Evolutionary conservation across 164 flowering plant species (phyloP).

Genomic region (Magnolia sinica): DNA sequence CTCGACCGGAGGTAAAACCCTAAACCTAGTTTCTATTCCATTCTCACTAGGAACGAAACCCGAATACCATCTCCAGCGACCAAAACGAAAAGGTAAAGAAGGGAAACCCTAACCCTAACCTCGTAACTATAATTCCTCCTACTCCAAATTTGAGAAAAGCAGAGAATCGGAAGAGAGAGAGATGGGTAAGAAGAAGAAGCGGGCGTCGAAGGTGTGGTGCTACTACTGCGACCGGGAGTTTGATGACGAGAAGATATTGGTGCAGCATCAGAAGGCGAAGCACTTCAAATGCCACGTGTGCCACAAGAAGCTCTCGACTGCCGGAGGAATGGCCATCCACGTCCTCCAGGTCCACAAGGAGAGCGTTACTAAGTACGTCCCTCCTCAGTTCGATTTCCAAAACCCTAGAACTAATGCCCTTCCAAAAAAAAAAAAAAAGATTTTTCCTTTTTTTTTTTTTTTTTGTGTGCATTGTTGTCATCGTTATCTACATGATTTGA

Average conservation of each 20-base stretch:
- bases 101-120: background rate
- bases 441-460: too few species aligned
- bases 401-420: too few species aligned
- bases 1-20: background rate
- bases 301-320: slow-evolving; percentile 98
- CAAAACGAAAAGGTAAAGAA: background rate
- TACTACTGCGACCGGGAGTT: slow-evolving; percentile 97
- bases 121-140: too few species aligned
- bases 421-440: too few species aligned
- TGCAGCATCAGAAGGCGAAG: slow-evolving; percentile 99
- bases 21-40: background rate
- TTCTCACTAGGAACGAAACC: background rate
- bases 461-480: too few species aligned
- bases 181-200: slow-evolving; percentile 77
- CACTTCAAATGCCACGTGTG: slow-evolving; percentile 98
- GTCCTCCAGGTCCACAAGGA: slow-evolving; percentile 99
- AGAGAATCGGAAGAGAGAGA: background rate
- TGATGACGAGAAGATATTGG: slow-evolving; percentile 96
- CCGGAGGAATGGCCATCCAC: slow-evolving; percentile 96
- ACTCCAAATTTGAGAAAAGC: too few species aligned
- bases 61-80: background rate
- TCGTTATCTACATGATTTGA: too few species aligned
- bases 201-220: slow-evolving; percentile 81
- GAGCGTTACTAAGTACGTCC: slow-evolving; percentile 69
- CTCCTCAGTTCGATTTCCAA: background rate